Base-by-base conservation (phyloP, 2,329 filamentous ascomycete genomes). In the Pseudocercospora fijiensis region DNA sequence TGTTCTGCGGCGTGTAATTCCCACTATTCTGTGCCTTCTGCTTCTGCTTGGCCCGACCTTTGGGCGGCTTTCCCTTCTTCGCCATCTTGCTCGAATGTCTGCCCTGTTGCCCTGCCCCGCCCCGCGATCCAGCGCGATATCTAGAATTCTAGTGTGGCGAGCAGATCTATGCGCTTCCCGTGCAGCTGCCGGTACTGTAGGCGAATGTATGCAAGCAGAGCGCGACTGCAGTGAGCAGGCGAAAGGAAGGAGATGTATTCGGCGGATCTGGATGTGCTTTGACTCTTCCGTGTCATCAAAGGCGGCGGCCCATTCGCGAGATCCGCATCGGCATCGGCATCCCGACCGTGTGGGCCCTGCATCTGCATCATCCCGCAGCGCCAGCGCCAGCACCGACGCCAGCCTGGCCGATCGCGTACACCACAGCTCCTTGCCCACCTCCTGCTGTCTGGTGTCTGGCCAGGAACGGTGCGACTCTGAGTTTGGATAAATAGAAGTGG, bases 11-110 rank as follows among this genome's bases (percentile, higher is more conserved):
- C 22, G 63, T 62, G n/a, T 57, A 30, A 41, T 57, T 59, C 43
- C 58, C 62, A 30, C 60, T 62, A 45, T 33, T 62, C 60, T 71
- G 65, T 8, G 68, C 68, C 64, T 70, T 72, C 33, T 67, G 65
- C 62, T 68, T 71, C 61, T 68, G 69, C 65, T 70, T 70, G 13
- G 67, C 69, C n/a, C 69, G 64, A 10, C 69, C 69, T 47, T 66
- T 65, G 57, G n/a, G 66, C 30, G 66, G 67, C 65, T 70, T 72
- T 37, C 64, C 63, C 53, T 69, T 71, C 65, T 67, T 69, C 9
- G 61, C 67, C 65, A 67, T 69, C 45, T 27, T 63, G 28, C 13
- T 56, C 45, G 37, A 41, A 41, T 18, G 16, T 41, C 27, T 58
- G 37, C 57, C 41, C 2, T 43, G 26, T 9, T 53, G 49, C 49